Evolutionary conservation across 306 rosid genomes (phyloP).

Genomic region (Prunus mongolica): DNA sequence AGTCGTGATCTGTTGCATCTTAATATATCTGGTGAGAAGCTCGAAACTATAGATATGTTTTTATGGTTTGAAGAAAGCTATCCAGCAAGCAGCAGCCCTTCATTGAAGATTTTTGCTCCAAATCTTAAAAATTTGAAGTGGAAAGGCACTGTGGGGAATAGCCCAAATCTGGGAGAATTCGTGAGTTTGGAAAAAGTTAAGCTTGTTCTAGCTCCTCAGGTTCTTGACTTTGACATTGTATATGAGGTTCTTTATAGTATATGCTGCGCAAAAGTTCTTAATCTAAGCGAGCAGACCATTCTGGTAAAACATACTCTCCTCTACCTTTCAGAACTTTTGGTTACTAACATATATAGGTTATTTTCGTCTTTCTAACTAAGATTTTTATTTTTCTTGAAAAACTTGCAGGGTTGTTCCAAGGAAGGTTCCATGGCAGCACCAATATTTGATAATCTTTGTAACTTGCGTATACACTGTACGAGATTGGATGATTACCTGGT

Average conservation of each 20-base stretch:
- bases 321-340: neutral
- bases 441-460: neutral
- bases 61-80: neutral
- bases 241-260: neutral
- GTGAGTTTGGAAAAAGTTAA: neutral
- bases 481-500: neutral
- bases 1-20: neutral
- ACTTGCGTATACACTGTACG: neutral
- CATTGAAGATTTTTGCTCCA: neutral
- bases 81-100: neutral
- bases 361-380: too few species aligned
- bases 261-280: neutral
- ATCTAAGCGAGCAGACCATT: neutral
- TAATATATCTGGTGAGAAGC: constrained; percentile 4
- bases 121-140: neutral
- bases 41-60: neutral
- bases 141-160: neutral
- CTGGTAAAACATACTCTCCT: neutral
- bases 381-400: neutral
- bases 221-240: neutral
- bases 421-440: neutral
- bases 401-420: too few species aligned
- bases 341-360: neutral
- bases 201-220: neutral
- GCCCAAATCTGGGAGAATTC: neutral